A percentile compares a stretch with the other conserved stretches of the same genome.
Evolutionary conservation across 768 basidiomycete genomes (phyloP).

Genomic region (Hygrocybe coccinea): DNA sequence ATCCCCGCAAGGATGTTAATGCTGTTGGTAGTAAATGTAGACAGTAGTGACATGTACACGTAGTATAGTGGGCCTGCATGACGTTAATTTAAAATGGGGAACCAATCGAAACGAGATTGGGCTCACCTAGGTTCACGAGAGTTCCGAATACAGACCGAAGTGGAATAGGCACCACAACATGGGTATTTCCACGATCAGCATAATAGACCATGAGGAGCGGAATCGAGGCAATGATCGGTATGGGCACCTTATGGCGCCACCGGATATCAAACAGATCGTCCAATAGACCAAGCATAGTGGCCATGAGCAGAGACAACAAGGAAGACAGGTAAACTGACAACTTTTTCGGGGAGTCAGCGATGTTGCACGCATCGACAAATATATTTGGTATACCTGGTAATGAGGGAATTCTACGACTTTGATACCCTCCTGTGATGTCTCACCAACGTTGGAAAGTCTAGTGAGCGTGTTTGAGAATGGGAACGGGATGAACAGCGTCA

Average conservation of each 20-base stretch:
- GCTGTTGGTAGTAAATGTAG: constrained; percentile 95
- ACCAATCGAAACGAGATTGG: not conserved
- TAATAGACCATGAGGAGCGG: constrained; percentile 96
- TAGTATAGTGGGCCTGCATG: constrained; percentile 86
- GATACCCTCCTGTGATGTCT: constrained; percentile 51
- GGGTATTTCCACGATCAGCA: constrained; percentile 88
- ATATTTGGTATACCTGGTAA: constrained; percentile 53
- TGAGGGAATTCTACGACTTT: constrained; percentile 69
- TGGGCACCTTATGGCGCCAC: constrained; percentile 96
- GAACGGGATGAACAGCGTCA: constrained; percentile 55
- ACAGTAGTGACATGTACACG: constrained; percentile 91
- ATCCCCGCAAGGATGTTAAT: constrained; percentile 99
- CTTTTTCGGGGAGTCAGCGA: constrained; percentile 33
- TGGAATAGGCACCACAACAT: constrained; percentile 88
- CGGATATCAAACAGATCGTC: constrained; percentile 98
- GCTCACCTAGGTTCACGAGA: constrained; percentile 81
- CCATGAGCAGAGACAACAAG: constrained; percentile 84
- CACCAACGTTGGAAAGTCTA: constrained; percentile 54
- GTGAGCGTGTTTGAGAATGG: constrained; percentile 31
- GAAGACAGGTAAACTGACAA: constrained; percentile 91
- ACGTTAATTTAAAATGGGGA: not conserved
- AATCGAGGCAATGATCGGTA: constrained; percentile 92
- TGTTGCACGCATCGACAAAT: not conserved
- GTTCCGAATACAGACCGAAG: constrained; percentile 68
- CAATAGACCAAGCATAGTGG: constrained; percentile 90